Conservation (phyloP, 148 eudicot genomes). For the Fagopyrum tataricum region DNA sequence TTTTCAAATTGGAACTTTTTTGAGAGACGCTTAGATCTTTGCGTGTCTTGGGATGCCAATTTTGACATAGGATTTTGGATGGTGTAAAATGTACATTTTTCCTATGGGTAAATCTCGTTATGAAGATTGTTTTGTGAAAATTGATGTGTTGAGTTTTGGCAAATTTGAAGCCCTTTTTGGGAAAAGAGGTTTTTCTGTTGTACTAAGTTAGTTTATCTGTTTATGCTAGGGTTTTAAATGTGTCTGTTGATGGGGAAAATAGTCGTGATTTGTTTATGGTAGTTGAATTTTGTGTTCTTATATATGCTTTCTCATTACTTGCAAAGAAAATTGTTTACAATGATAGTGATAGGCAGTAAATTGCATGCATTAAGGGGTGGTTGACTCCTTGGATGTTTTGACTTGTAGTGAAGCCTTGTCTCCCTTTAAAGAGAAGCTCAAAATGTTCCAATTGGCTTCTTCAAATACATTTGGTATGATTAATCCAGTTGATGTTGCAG, state of each 20-base stretch:
- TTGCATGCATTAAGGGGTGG: too few relatives aligned
- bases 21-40: not conserved
- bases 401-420: slow-evolving; percentile 40
- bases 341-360: too few relatives aligned
- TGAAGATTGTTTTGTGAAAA: not conserved
- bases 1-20: not conserved
- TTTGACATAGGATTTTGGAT: too few relatives aligned
- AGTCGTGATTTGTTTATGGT: not conserved
- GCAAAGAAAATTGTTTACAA: too few relatives aligned
- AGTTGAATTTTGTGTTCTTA: not conserved
- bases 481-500: slow-evolving; percentile 6
- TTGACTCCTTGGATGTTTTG: slow-evolving; percentile 56
- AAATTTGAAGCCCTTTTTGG: not conserved
- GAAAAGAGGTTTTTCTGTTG: not conserved
- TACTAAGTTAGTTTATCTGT: not conserved
- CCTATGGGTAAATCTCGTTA: not conserved
- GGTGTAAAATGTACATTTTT: not conserved
- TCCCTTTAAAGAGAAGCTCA: slow-evolving; percentile 52
- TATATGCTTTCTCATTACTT: too few relatives aligned
- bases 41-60: too few relatives aligned
- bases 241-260: not conserved
- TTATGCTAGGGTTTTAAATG: not conserved
- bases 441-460: slow-evolving; percentile 19
- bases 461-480: slow-evolving; percentile 7
- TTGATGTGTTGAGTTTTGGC: not conserved